Percentiles rank a stretch among this genome's conserved stretches.
Evolutionary conservation across 768 basidiomycete genomes (phyloP).

Genomic region (Mycena maculata): DNA sequence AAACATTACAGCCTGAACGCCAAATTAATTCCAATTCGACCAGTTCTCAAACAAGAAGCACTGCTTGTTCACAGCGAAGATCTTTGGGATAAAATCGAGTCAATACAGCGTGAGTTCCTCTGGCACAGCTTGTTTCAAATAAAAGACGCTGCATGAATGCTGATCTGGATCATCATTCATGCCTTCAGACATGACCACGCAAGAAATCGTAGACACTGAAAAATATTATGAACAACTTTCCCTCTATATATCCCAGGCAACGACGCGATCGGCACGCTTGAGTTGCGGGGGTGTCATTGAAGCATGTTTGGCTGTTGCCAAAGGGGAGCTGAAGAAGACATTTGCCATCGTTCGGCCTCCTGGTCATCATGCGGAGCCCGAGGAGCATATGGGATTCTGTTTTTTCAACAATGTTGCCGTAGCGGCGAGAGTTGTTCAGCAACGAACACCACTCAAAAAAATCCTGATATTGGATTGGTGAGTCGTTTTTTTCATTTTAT

Average conservation of each 20-base stretch:
- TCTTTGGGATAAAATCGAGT: slow-evolving; percentile 91
- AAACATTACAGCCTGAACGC: slow-evolving; percentile 74
- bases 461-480: slow-evolving; percentile 97
- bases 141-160: neutral
- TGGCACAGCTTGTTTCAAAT: neutral
- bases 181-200: slow-evolving; percentile 73
- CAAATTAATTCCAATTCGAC: slow-evolving; percentile 81
- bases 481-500: slow-evolving; percentile 41
- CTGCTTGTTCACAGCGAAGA: slow-evolving; percentile 91
- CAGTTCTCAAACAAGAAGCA: slow-evolving; percentile 81
- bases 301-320: slow-evolving; percentile 87
- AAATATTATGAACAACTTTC: slow-evolving; percentile 92
- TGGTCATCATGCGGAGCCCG: slow-evolving; percentile 98
- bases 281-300: slow-evolving; percentile 97
- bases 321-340: slow-evolving; percentile 80
- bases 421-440: slow-evolving; percentile 84
- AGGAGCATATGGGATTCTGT: slow-evolving; percentile 99
- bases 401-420: slow-evolving; percentile 99
- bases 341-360: slow-evolving; percentile 98
- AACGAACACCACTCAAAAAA: slow-evolving; percentile 75
- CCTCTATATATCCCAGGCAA: slow-evolving; percentile 89
- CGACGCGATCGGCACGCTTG: slow-evolving; percentile 85
- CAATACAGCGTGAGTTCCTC: slow-evolving; percentile 77
- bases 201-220: slow-evolving; percentile 80
- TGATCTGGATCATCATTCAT: slow-evolving; percentile 31